Conservation (phyloP, 805 yeast genomes). For the Hanseniaspora hatyaiensis region DNA sequence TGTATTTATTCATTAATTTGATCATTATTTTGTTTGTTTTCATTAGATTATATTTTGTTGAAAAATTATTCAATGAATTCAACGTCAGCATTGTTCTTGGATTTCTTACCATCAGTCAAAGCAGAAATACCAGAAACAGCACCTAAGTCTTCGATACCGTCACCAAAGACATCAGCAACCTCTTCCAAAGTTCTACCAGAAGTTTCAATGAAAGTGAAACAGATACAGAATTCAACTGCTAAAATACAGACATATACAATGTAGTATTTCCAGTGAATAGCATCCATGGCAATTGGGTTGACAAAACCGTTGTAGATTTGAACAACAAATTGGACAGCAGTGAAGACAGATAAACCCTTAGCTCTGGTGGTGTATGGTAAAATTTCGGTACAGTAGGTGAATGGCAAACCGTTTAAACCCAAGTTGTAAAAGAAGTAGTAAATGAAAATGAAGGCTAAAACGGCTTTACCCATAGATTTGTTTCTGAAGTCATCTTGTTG, state of each 20-base stretch:
- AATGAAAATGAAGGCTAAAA: constrained; percentile 41
- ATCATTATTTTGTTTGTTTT: background rate
- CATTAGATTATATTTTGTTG: background rate
- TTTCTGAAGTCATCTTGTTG: constrained; percentile 34
- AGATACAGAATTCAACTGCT: constrained; percentile 26
- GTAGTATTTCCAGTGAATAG: constrained; percentile 31
- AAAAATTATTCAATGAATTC: constrained; percentile 13
- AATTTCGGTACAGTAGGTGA: constrained; percentile 36
- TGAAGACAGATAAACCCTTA: constrained; percentile 25
- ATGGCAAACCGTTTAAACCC: constrained; percentile 38
- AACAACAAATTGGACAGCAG: constrained; percentile 22
- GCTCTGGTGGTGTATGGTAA: constrained; percentile 29
- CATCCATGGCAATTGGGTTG: constrained; percentile 32
- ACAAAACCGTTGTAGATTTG: constrained; percentile 30
- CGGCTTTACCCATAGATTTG: constrained; percentile 35
- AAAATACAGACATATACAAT: constrained; percentile 30
- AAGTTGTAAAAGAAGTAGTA: constrained; percentile 35
- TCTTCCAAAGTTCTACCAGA: constrained; percentile 33
- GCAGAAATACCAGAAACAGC: constrained; percentile 16
- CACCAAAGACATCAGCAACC: constrained; percentile 31
- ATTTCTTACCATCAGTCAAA: constrained; percentile 16
- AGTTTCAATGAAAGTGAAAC: constrained; percentile 32
- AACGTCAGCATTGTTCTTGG: background rate
- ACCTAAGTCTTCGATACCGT: constrained; percentile 19
- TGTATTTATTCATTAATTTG: too few species aligned